phyloP scores from a whole-genome alignment of 1,139 yeast genomes.

The Geotrichum candidum region DNA sequence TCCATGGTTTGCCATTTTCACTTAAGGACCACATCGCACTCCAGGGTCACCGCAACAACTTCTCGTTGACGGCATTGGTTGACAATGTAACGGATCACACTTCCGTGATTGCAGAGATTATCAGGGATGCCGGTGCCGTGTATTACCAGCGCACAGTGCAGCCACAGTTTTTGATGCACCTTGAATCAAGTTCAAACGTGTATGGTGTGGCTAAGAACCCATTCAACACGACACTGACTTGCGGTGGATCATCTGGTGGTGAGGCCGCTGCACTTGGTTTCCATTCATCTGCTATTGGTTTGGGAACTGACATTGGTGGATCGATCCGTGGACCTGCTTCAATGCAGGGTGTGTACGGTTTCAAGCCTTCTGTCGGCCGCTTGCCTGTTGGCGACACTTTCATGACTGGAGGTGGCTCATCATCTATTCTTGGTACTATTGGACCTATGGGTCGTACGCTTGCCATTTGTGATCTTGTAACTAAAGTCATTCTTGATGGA shows the following conservation, averaged over 20 bases:
- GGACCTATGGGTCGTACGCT: conserved; percentile 47
- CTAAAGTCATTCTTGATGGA: conserved; percentile 46
- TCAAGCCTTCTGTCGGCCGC: conserved; percentile 46
- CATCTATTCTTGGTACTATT: conserved; percentile 39
- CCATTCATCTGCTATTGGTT: conserved; percentile 46
- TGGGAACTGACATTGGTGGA: conserved; percentile 65
- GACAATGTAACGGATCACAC: conserved; percentile 30
- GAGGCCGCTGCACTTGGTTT: conserved; percentile 53
- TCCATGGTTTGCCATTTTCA: conserved; percentile 52
- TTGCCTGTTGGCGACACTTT: conserved; percentile 39
- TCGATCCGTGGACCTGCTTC: conserved; percentile 54
- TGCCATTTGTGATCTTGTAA: conserved; percentile 52
- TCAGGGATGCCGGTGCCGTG: conserved; percentile 47
- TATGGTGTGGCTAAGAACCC: conserved; percentile 48
- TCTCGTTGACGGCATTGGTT: conserved; percentile 38
- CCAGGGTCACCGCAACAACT: conserved; percentile 41
- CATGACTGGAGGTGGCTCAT: conserved; percentile 47
- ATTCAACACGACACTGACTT: conserved; percentile 40
- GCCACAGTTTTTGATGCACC: conserved; percentile 52
- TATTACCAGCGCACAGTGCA: conserved; percentile 53
- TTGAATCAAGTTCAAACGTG: conserved; percentile 44
- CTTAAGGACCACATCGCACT: conserved; percentile 46
- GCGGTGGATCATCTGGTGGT: conserved; percentile 62
- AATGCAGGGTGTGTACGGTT: conserved; percentile 49
- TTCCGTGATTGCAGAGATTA: conserved; percentile 37